phyloP scores from a whole-genome alignment of 768 basidiomycete species.

The Amanita rubescens region DNA sequence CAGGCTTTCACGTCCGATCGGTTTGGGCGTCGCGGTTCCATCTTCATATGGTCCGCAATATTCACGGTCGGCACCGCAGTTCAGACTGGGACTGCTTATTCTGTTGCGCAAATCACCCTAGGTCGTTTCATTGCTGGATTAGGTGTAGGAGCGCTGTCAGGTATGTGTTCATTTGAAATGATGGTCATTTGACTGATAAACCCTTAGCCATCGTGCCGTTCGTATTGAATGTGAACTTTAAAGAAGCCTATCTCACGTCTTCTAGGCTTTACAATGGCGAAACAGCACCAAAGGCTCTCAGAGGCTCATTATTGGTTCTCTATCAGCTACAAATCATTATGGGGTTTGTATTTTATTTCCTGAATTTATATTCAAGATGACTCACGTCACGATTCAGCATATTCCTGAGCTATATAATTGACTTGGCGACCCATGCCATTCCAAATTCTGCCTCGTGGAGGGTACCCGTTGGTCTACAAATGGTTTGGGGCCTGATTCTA shows the following conservation, averaged over 20 bases:
- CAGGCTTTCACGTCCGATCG: constrained; percentile 74
- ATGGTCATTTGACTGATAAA: constrained; percentile 1
- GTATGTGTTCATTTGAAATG: constrained; percentile 23
- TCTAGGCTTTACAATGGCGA: constrained; percentile 69
- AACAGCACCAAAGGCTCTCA: constrained; percentile 66
- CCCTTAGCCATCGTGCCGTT: constrained; percentile 43
- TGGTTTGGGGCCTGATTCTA: constrained; percentile 60
- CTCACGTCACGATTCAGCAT: constrained; percentile 32
- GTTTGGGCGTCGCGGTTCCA: constrained; percentile 64
- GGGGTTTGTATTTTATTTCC: constrained; percentile 34
- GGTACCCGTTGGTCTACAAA: constrained; percentile 67
- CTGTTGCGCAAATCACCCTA: constrained; percentile 58
- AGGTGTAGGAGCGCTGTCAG: constrained; percentile 69
- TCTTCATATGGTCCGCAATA: constrained; percentile 67
- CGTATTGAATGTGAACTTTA: constrained; percentile 11
- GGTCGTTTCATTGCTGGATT: constrained; percentile 74
- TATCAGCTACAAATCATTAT: constrained; percentile 75
- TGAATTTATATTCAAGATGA: neutral
- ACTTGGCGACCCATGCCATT: constrained; percentile 55
- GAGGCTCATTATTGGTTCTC: constrained; percentile 63
- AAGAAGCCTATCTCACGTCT: constrained; percentile 11
- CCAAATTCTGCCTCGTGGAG: constrained; percentile 61
- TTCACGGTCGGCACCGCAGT: constrained; percentile 65
- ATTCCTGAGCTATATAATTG: constrained; percentile 65
- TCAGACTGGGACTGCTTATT: constrained; percentile 57